Evolutionary conservation across 2,329 filamentous ascomycete genomes (phyloP).

Genomic region (Beauveria varroae): DNA sequence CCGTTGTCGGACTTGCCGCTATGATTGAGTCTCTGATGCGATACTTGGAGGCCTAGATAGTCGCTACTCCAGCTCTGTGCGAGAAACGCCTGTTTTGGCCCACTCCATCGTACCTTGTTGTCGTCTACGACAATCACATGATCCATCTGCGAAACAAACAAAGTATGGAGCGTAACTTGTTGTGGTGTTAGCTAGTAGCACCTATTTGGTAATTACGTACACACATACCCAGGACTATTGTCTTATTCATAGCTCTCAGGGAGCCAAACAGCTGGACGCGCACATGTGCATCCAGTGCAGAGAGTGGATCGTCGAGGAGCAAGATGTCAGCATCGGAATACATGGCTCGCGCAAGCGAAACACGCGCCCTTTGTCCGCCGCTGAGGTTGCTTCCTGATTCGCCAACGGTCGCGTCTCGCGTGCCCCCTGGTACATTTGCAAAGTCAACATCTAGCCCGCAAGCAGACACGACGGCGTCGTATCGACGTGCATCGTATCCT

Average conservation of each 20-base stretch:
- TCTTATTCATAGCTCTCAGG: background rate
- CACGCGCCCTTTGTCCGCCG: constrained; percentile 4
- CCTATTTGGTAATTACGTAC: no score
- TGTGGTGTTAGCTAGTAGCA: no score
- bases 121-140: constrained; percentile 3
- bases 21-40: no score
- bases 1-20: no score
- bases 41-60: background rate
- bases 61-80: background rate
- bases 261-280: background rate
- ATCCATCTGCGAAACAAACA: background rate
- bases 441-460: constrained; percentile 7
- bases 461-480: background rate
- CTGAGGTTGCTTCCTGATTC: constrained; percentile 5
- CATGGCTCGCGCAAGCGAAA: constrained; percentile 3
- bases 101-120: background rate
- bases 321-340: constrained; percentile 8
- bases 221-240: background rate
- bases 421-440: background rate
- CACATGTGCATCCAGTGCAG: constrained; percentile 9
- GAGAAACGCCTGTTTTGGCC: background rate
- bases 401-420: constrained; percentile 3
- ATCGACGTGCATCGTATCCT: background rate
- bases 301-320: constrained; percentile 6
- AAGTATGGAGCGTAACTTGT: background rate